Evolutionary conservation across 2,329 filamentous ascomycete genomes (phyloP), one percentile per base, ranked within the genome.

Genomic region (Fusarium proliferatum): DNA sequence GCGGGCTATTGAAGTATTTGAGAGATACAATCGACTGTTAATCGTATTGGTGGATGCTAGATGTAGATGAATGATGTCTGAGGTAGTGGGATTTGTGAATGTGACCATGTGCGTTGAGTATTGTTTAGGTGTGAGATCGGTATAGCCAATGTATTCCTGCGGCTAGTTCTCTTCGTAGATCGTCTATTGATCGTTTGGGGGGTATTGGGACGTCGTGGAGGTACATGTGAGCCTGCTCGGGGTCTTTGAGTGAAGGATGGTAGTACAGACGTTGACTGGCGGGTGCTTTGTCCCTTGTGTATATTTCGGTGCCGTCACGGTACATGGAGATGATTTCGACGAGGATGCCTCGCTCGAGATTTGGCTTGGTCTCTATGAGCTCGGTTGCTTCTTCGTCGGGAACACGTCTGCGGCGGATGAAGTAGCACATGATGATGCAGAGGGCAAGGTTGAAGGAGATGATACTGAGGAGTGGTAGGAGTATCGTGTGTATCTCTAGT

Each of bases 1-100:
- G 49, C 69, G 70, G 70, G 64, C 57, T 70, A 71, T 71, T 61
- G 52, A 61, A 67, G 49, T 63, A 65, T 72, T 66, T 69, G 63
- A 72, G 58, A 23, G 60, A 73, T 61, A 73, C 71, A 71, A 62
- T 56, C 58, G 62, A 67, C 61, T 69, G 61, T 64, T 73, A 73
- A 73, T 73, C 71, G 55, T 73, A 73, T 71, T 72, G 66, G 52
- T 69, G 59, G 69, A 72, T 67, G 71, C 58, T 73, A 73, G 69
- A 55, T 34, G 49, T 49, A 61, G 69, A 61, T 46, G 64, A 69
- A 53, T 56, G 62, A 48, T 36, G 33, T 61, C 51, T 52, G 61
- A 28, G 17, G 12, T 26, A 26, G 21, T 33, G 21, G 28, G 46
- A 49, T 49, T 21, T 52, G 49, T 16, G 26, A 46, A 28, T 48